These are phyloP conservation scores for Monosporascus sp. DNA, from an alignment of 2,329 filamentous ascomycete genomes.

Conservation along the genomic window DNA sequence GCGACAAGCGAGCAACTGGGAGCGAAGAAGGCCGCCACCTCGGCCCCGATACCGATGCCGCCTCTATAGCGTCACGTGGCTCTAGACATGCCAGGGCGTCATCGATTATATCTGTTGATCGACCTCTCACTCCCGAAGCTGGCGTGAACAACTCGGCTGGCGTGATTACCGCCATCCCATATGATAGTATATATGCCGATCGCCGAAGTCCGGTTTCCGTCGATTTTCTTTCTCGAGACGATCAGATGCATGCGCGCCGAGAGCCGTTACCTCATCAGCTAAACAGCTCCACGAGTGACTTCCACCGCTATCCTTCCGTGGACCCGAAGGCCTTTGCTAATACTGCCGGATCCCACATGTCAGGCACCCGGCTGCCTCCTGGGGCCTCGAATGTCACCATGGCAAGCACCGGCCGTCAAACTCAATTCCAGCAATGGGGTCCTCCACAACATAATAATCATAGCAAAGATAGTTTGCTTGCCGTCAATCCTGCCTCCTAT, in stretches of 20 bases:
- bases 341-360: constrained; percentile 49
- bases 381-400: constrained; percentile 60
- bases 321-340: constrained; percentile 47
- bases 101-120: constrained; percentile 66
- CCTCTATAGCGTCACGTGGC: constrained; percentile 58
- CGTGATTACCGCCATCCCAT: constrained; percentile 82
- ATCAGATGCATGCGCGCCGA: constrained; percentile 57
- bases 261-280: constrained; percentile 79
- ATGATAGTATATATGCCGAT: constrained; percentile 64
- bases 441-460: constrained; percentile 22
- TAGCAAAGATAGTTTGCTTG: constrained; percentile 49
- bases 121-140: constrained; percentile 56
- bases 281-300: constrained; percentile 72
- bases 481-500: constrained; percentile 41
- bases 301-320: constrained; percentile 81
- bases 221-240: constrained; percentile 65
- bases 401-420: constrained; percentile 64
- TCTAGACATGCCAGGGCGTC: constrained; percentile 72
- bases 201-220: constrained; percentile 64
- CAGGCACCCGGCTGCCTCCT: constrained; percentile 55
- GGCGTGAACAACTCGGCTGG: constrained; percentile 72
- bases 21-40: constrained; percentile 54
- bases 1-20: constrained; percentile 55
- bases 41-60: constrained; percentile 54
- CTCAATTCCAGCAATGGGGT: constrained; percentile 76